These are phyloP conservation scores for Poa pratensis DNA, from an alignment of 176 grass and related monocot species.

Conservation along the genomic window DNA sequence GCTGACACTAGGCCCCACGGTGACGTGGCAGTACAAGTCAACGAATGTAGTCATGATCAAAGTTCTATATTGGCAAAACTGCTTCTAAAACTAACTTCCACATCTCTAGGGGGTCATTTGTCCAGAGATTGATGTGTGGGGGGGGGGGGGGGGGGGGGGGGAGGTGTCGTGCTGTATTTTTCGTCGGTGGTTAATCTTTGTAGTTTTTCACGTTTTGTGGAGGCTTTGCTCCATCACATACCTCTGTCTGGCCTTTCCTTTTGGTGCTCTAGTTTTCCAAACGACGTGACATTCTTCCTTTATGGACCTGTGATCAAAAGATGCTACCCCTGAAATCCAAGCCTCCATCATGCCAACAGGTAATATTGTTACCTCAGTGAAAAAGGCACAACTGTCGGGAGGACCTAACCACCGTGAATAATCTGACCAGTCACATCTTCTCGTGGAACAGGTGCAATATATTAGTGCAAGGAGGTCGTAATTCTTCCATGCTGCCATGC, in stretches of 20 bases:
- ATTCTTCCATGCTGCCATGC: conserved; percentile 34
- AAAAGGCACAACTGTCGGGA: conserved; percentile 1
- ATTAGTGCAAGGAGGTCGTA: not conserved
- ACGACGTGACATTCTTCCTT: not conserved
- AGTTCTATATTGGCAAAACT: no score
- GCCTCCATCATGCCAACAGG: conserved; percentile 18
- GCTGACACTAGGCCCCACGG: no score
- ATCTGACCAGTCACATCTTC: not conserved
- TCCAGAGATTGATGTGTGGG: no score
- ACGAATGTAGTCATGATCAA: no score
- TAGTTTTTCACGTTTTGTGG: not conserved
- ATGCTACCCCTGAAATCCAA: not conserved
- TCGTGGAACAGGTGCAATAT: not conserved
- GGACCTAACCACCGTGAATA: conserved; percentile 1
- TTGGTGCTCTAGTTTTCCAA: not conserved
- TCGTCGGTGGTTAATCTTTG: no score
- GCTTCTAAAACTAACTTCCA: no score
- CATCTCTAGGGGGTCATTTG: no score
- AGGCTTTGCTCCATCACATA: not conserved
- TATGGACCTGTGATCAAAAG: not conserved
- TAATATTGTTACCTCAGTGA: conserved; percentile 16
- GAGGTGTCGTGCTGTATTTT: no score
- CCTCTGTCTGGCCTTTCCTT: not conserved
- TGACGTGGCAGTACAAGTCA: no score
- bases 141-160: no score